phyloP scores from a whole-genome alignment of 1,139 yeast genomes.

The Protomyces lactucae-debilis region DNA sequence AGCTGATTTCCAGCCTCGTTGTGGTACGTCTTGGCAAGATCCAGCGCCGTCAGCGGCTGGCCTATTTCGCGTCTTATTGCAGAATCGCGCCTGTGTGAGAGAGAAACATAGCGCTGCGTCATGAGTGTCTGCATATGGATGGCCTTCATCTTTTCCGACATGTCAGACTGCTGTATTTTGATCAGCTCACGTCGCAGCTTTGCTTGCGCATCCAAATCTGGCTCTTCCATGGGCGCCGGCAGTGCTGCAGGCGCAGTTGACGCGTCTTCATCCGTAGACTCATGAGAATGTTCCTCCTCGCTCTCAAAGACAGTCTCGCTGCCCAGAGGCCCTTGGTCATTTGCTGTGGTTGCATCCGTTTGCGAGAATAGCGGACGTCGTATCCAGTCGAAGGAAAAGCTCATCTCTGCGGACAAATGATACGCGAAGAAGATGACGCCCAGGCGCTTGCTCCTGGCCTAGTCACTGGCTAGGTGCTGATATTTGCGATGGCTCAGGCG shows the following conservation, averaged over 20 bases:
- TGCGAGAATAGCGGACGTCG: background rate
- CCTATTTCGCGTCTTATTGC: slow-evolving; percentile 20
- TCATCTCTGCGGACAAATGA: background rate
- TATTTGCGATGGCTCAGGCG: no score
- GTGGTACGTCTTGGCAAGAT: slow-evolving; percentile 45
- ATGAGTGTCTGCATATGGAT: slow-evolving; percentile 48
- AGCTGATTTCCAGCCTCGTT: slow-evolving; percentile 46
- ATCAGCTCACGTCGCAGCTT: slow-evolving; percentile 53
- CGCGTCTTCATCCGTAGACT: background rate
- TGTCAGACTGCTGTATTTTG: slow-evolving; percentile 48
- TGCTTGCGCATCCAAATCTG: slow-evolving; percentile 6
- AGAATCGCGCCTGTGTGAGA: slow-evolving; percentile 25
- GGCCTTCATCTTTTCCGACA: slow-evolving; percentile 55
- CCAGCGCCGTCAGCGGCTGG: slow-evolving; percentile 19
- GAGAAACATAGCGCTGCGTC: slow-evolving; percentile 23
- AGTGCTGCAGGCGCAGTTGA: background rate
- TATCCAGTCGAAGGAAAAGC: background rate
- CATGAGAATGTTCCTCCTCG: background rate
- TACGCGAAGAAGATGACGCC: no score
- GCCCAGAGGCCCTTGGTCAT: background rate
- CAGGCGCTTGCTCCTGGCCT: no score
- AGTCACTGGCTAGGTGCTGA: no score
- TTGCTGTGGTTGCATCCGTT: background rate
- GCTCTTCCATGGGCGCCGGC: background rate
- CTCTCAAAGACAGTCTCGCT: background rate